Conservation (phyloP, 345 rosid genomes). For the Eucalyptus decipiens region DNA sequence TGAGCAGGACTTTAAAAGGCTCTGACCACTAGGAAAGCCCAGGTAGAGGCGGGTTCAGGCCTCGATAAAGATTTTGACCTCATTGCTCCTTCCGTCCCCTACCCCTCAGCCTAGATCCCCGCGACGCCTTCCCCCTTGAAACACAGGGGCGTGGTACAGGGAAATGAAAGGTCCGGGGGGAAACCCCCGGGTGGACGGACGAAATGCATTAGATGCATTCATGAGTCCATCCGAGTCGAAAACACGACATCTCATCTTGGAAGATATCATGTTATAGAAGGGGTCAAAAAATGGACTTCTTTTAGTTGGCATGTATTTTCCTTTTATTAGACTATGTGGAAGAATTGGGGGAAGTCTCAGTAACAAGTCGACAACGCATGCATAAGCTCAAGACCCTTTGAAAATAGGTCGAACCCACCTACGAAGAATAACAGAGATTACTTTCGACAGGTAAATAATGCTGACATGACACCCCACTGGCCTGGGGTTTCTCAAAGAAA, state of each 20-base stretch:
- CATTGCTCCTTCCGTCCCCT: no score
- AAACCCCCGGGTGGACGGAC: no score
- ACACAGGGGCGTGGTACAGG: no score
- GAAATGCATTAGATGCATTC: background rate
- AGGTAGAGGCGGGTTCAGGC: no score
- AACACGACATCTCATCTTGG: background rate
- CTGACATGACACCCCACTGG: background rate
- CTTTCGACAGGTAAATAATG: background rate
- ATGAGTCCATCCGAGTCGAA: background rate
- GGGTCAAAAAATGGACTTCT: background rate
- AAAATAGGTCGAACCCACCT: background rate
- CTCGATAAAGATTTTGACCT: no score
- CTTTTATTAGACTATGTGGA: background rate
- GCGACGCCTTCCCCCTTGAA: no score
- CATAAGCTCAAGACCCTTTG: background rate
- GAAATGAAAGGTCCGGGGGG: no score
- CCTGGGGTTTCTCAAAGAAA: background rate
- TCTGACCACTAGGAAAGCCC: rapidly evolving
- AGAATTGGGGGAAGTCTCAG: background rate
- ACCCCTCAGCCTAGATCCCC: no score
- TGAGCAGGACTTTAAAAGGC: no score
- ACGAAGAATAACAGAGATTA: background rate
- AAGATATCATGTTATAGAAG: background rate
- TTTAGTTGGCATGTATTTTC: background rate
- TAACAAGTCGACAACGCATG: background rate